Percentiles rank a stretch among this genome's conserved stretches.
Conservation (phyloP, 139 green algal species). For the Zygnema cylindricum region DNA sequence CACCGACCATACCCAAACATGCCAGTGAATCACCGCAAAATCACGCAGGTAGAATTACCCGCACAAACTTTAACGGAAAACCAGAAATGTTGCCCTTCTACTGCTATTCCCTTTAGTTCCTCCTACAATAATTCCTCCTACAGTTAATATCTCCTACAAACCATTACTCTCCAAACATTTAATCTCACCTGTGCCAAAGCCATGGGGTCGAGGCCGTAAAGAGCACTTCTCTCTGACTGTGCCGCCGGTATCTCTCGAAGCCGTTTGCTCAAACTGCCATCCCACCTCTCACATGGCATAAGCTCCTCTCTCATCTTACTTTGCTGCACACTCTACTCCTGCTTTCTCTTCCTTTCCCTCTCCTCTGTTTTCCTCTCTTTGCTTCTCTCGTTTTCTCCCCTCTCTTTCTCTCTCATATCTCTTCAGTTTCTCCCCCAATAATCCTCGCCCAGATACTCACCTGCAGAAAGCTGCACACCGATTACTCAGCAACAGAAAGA, state of each 20-base stretch:
- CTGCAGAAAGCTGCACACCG: constrained; percentile 38
- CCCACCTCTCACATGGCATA: background rate
- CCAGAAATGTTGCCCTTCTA: no score
- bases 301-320: background rate
- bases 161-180: no score
- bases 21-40: background rate
- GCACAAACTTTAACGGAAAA: no score
- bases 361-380: no score
- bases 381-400: no score
- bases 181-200: constrained; percentile 41
- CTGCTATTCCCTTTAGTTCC: no score
- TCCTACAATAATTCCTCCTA: no score
- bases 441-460: background rate
- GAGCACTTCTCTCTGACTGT: constrained; percentile 67
- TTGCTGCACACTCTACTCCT: no score
- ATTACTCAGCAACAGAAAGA: constrained; percentile 24
- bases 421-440: constrained; percentile 4
- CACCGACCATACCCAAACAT: background rate
- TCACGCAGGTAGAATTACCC: no score
- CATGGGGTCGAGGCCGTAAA: constrained; percentile 78
- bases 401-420: no score
- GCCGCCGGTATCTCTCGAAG: constrained; percentile 61
- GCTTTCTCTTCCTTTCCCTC: no score
- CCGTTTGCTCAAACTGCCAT: constrained; percentile 25
- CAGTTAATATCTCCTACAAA: no score